These are phyloP conservation scores for Saccharomycopsis fibuligera DNA, from an alignment of 805 yeast species.

Conservation along the genomic window DNA sequence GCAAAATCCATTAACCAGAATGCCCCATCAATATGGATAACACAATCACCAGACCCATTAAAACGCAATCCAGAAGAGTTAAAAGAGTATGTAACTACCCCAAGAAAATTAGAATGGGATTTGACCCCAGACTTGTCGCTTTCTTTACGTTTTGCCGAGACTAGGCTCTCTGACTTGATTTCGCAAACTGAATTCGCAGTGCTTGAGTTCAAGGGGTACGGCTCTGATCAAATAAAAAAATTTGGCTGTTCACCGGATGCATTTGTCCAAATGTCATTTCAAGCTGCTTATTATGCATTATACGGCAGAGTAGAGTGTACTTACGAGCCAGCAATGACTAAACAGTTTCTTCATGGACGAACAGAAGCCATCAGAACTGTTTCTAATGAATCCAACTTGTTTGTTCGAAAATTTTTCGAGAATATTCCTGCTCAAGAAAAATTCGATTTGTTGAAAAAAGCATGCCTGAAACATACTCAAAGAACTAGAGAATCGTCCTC, in stretches of 20 bases:
- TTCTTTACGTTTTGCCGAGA: constrained; percentile 84
- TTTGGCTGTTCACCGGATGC: constrained; percentile 94
- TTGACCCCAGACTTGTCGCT: constrained; percentile 70
- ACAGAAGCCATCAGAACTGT: constrained; percentile 90
- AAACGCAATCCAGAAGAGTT: constrained; percentile 36
- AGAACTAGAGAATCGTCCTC: constrained; percentile 63
- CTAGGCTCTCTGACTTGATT: constrained; percentile 78
- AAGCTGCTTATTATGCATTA: constrained; percentile 84
- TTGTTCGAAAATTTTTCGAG: constrained; percentile 82
- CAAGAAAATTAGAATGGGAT: constrained; percentile 86
- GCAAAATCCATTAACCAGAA: constrained; percentile 76
- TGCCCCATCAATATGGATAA: constrained; percentile 29
- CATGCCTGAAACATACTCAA: constrained; percentile 63
- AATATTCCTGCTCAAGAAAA: constrained; percentile 53
- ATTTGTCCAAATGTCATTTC: constrained; percentile 88
- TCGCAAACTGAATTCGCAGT: constrained; percentile 84
- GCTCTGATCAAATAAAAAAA: constrained; percentile 70
- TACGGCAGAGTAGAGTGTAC: constrained; percentile 92
- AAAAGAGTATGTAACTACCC: constrained; percentile 55
- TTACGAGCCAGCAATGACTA: constrained; percentile 96
- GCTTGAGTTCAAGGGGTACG: constrained; percentile 62
- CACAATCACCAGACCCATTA: constrained; percentile 37
- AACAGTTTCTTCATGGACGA: constrained; percentile 78
- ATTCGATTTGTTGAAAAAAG: constrained; percentile 51
- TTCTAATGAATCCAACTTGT: constrained; percentile 68